Conservation (phyloP, 257 asterid species). For the Nicotiana sylvestris region DNA sequence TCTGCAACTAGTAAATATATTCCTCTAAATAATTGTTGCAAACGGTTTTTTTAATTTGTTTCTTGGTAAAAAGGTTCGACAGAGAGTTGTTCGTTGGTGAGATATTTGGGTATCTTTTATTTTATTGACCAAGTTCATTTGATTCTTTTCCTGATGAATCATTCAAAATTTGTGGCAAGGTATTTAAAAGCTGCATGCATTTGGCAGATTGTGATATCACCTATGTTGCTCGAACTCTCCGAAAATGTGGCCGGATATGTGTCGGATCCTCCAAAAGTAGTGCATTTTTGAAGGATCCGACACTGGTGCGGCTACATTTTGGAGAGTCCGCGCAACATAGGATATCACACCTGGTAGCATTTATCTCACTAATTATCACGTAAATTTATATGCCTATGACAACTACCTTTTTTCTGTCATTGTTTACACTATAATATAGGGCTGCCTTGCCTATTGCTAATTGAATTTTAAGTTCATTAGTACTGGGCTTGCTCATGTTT, state of each 20-base stretch:
- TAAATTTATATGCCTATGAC: not conserved
- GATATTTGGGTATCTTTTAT: not conserved
- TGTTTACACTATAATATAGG: not conserved
- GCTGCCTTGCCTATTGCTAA: slow-evolving; percentile 5
- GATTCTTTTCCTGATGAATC: slow-evolving; percentile 4
- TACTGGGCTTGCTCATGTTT: slow-evolving; percentile 1
- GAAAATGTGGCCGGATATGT: too few relatives aligned
- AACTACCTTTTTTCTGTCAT: not conserved
- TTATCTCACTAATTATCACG: not conserved
- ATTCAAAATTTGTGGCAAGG: not conserved
- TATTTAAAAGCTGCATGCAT: not conserved
- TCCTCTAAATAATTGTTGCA: not conserved
- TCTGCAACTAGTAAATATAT: not conserved
- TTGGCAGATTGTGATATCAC: not conserved
- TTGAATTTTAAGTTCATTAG: not conserved
- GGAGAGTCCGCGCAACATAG: too few relatives aligned
- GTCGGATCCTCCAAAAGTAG: too few relatives aligned
- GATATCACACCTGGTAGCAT: not conserved
- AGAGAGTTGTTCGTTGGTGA: not conserved
- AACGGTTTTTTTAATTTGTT: not conserved
- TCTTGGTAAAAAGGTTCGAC: not conserved
- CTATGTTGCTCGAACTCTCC: too few relatives aligned
- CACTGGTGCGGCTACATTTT: too few relatives aligned
- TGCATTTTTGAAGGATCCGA: too few relatives aligned
- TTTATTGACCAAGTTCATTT: not conserved